These are phyloP conservation scores for Catharanthus roseus DNA, from an alignment of 257 asterid genomes.

Conservation along the genomic window DNA sequence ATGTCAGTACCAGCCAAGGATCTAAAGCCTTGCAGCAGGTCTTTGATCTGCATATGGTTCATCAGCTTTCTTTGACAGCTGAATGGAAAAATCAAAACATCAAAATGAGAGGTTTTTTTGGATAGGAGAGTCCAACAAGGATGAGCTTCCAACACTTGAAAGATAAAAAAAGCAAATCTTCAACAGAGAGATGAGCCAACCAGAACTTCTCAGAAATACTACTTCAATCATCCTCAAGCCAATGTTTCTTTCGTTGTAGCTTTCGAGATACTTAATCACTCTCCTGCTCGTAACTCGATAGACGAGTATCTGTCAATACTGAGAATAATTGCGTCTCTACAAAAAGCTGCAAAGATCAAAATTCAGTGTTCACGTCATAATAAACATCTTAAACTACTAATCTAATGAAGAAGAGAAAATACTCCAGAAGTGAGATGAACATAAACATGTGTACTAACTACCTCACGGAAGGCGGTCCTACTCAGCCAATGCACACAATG, in stretches of 20 bases:
- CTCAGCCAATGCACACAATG: neutral
- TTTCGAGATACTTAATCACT: neutral
- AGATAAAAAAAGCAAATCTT: neutral
- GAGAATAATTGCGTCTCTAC: conserved; percentile 80
- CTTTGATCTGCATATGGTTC: too few relatives aligned
- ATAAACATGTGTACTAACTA: too few relatives aligned
- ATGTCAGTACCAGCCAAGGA: too few relatives aligned
- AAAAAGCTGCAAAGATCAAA: conserved; percentile 53
- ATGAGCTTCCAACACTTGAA: too few relatives aligned
- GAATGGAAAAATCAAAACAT: too few relatives aligned
- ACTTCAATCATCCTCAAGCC: neutral
- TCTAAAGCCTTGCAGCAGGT: too few relatives aligned
- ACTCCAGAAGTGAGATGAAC: neutral
- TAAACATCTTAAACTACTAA: neutral
- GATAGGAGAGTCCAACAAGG: too few relatives aligned
- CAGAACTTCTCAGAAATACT: neutral
- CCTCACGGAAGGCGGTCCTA: neutral
- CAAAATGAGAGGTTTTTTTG: too few relatives aligned
- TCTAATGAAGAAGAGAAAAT: neutral
- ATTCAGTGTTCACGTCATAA: neutral
- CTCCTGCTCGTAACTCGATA: conserved; percentile 55
- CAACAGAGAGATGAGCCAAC: neutral
- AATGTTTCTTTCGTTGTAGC: conserved; percentile 3
- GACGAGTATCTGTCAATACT: conserved; percentile 65
- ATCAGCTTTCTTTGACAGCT: too few relatives aligned